Conservation (phyloP, 2,329 filamentous ascomycete genomes). For the Pseudocercospora fijiensis region DNA sequence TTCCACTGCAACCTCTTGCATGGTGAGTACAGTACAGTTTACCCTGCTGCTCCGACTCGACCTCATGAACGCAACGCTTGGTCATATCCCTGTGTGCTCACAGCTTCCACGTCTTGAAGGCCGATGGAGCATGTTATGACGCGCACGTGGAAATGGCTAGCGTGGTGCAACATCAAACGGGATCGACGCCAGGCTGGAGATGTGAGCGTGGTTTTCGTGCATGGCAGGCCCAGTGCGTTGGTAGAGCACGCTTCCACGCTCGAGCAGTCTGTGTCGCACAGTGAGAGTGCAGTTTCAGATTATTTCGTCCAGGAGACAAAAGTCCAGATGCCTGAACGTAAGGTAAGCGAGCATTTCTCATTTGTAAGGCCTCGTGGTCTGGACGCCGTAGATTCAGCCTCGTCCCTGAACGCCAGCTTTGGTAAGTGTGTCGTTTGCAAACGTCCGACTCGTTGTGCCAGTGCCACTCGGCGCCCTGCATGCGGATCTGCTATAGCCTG, state of each 20-base stretch:
- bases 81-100: too few relatives aligned
- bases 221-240: neutral
- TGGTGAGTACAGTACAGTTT: too few relatives aligned
- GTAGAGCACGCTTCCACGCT: neutral
- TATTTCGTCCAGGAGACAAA: neutral
- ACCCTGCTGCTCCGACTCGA: too few relatives aligned
- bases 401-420: neutral
- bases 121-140: neutral
- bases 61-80: too few relatives aligned
- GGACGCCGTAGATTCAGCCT: neutral
- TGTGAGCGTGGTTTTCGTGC: neutral
- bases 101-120: neutral
- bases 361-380: neutral
- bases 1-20: too few relatives aligned
- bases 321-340: neutral
- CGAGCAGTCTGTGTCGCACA: neutral
- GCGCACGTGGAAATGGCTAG: neutral
- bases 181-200: neutral
- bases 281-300: neutral
- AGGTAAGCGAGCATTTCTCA: neutral
- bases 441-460: neutral
- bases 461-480: neutral
- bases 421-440: neutral
- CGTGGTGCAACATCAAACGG: neutral
- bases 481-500: neutral